Percentiles rank a stretch among this genome's conserved stretches.
These are phyloP conservation scores for Stentor coeruleus DNA, from an alignment of 73 alveolate species.

Conservation along the genomic window DNA sequence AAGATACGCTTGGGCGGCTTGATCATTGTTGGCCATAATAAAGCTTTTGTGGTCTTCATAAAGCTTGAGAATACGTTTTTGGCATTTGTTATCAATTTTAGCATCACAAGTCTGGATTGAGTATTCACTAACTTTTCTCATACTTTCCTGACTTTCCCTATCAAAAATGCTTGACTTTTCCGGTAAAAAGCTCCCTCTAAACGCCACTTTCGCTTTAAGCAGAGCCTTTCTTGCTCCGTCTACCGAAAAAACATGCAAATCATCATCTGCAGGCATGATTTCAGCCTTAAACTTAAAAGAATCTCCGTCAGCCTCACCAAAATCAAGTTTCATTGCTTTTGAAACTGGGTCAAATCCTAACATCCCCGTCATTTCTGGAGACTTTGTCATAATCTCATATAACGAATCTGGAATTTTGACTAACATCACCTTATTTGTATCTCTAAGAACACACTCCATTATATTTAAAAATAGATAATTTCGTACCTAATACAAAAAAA, in stretches of 20 bases:
- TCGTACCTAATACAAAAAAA: too few relatives aligned
- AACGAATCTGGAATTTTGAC: not conserved
- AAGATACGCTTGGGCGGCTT: not conserved
- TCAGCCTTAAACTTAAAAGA: not conserved
- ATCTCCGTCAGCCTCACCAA: not conserved
- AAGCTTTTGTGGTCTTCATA: not conserved
- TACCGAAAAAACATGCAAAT: not conserved
- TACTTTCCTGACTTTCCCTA: not conserved
- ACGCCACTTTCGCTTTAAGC: not conserved
- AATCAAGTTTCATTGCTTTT: not conserved
- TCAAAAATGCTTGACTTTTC: not conserved
- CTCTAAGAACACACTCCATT: not conserved
- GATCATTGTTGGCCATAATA: not conserved
- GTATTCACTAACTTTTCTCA: not conserved
- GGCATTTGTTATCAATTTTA: not conserved
- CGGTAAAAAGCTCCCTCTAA: not conserved
- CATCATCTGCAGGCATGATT: not conserved
- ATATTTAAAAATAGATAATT: too few relatives aligned
- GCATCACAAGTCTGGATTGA: not conserved
- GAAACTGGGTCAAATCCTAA: not conserved
- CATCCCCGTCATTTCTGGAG: not conserved
- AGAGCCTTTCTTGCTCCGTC: not conserved
- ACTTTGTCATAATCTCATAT: not conserved
- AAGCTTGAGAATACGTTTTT: not conserved
- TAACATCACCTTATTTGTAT: not conserved